These are phyloP conservation scores for Cochlearia excelsa DNA, from an alignment of 345 rosid genomes.

Conservation along the genomic window DNA sequence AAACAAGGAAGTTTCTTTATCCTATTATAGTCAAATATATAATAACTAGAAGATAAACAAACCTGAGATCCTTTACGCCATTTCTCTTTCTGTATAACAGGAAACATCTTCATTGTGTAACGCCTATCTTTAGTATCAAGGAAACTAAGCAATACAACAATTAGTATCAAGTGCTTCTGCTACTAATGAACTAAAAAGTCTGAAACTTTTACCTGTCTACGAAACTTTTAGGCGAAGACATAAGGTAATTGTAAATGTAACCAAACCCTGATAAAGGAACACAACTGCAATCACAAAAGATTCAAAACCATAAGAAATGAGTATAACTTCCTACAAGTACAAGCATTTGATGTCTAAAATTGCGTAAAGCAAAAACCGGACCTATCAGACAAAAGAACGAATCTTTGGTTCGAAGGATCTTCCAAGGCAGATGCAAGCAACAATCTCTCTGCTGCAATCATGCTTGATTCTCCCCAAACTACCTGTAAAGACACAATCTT, in stretches of 20 bases:
- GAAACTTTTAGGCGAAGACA: conserved; percentile 81
- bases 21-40: neutral
- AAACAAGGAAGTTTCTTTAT: neutral
- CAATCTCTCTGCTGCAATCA: conserved; percentile 87
- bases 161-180: neutral
- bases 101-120: conserved; percentile 69
- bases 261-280: conserved; percentile 83
- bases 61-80: conserved; percentile 99
- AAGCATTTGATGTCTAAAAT: neutral
- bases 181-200: conserved; percentile 37
- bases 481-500: conserved; percentile 45
- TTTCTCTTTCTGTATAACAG: conserved; percentile 51
- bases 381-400: conserved; percentile 94
- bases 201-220: conserved; percentile 77
- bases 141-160: conserved; percentile 49
- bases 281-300: conserved; percentile 59
- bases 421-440: conserved; percentile 65
- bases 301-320: conserved; percentile 1
- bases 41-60: conserved; percentile 9
- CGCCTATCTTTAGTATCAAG: conserved; percentile 65
- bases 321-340: neutral
- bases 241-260: conserved; percentile 69
- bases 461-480: conserved; percentile 83
- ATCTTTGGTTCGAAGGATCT: conserved; percentile 83
- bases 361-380: conserved; percentile 21